These are phyloP conservation scores for Syzygium oleosum DNA, from an alignment of 345 rosid species.

Conservation along the genomic window DNA sequence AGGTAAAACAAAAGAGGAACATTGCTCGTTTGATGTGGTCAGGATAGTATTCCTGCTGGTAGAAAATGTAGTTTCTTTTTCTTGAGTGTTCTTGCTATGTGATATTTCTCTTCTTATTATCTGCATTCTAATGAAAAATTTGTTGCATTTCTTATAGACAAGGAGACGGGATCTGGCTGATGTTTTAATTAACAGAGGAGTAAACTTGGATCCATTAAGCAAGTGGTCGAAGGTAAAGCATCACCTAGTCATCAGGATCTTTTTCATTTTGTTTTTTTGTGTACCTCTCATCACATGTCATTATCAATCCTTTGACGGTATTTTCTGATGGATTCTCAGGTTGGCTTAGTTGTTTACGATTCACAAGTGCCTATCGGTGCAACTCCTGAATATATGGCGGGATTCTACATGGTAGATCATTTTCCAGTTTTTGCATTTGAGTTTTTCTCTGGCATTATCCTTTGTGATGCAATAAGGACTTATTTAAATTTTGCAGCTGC, in stretches of 20 bases:
- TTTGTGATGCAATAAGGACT: background rate
- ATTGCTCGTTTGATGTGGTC: background rate
- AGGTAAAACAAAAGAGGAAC: slow-evolving; percentile 31
- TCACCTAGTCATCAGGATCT: background rate
- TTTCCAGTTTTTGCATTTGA: background rate
- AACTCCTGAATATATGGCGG: slow-evolving; percentile 97
- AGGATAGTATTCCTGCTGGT: background rate
- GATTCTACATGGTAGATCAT: slow-evolving; percentile 69
- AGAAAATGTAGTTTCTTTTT: background rate
- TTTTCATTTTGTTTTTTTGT: background rate
- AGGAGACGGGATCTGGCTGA: slow-evolving; percentile 92
- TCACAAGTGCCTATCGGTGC: slow-evolving; percentile 97
- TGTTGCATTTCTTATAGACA: slow-evolving; percentile 28
- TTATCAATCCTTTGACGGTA: background rate
- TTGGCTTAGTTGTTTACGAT: slow-evolving; percentile 84
- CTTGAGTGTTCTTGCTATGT: slow-evolving; percentile 6
- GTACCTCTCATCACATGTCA: background rate
- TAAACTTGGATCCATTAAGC: slow-evolving; percentile 86
- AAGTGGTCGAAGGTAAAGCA: slow-evolving; percentile 89
- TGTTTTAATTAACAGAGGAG: slow-evolving; percentile 92
- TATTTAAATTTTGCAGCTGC: slow-evolving; percentile 43
- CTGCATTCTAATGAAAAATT: background rate
- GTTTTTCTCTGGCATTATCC: background rate
- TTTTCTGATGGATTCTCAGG: slow-evolving; percentile 31
- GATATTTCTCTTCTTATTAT: background rate